phyloP scores from a whole-genome alignment of 1,284 basidiomycete species.

The Tilletia indica region DNA sequence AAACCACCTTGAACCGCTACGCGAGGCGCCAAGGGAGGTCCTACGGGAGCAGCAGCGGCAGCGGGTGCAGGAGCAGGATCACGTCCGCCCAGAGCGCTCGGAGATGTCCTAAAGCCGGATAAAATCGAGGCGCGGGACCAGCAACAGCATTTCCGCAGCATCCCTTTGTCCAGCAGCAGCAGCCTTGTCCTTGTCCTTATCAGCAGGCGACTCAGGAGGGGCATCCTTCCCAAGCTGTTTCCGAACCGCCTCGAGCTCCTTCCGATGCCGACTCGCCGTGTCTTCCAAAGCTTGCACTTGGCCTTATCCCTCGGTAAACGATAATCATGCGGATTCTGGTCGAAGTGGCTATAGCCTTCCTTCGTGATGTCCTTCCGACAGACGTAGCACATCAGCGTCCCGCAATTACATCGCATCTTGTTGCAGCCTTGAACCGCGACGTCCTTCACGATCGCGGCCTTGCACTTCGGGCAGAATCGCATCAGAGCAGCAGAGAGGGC shows the following conservation, averaged over 20 bases:
- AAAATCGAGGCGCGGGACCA: not conserved
- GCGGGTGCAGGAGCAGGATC: too few relatives aligned
- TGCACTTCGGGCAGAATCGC: slow-evolving; percentile 22
- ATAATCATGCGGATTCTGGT: slow-evolving; percentile 18
- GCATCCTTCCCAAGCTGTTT: not conserved
- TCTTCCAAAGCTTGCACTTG: slow-evolving; percentile 32
- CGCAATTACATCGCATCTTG: not conserved
- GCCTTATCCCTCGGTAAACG: not conserved
- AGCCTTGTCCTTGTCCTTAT: not conserved
- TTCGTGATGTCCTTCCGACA: slow-evolving; percentile 17
- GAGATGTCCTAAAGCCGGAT: too few relatives aligned
- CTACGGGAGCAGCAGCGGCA: too few relatives aligned
- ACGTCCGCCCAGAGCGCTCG: too few relatives aligned
- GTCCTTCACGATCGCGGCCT: slow-evolving; percentile 5
- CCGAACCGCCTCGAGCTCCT: slow-evolving; percentile 17
- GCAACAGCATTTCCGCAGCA: not conserved
- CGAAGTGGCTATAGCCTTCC: slow-evolving; percentile 36
- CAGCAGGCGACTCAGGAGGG: not conserved
- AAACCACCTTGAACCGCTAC: too few relatives aligned
- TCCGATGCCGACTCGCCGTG: slow-evolving; percentile 23
- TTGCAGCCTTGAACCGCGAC: not conserved
- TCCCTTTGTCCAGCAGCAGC: not conserved
- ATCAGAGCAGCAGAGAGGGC: slow-evolving; percentile 28
- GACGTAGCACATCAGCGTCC: slow-evolving; percentile 2
- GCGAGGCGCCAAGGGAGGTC: too few relatives aligned